Percentiles rank a stretch among this genome's conserved stretches.
Evolutionary conservation across 768 basidiomycete genomes (phyloP).

Genomic region (Rhodotorula diobovata): DNA sequence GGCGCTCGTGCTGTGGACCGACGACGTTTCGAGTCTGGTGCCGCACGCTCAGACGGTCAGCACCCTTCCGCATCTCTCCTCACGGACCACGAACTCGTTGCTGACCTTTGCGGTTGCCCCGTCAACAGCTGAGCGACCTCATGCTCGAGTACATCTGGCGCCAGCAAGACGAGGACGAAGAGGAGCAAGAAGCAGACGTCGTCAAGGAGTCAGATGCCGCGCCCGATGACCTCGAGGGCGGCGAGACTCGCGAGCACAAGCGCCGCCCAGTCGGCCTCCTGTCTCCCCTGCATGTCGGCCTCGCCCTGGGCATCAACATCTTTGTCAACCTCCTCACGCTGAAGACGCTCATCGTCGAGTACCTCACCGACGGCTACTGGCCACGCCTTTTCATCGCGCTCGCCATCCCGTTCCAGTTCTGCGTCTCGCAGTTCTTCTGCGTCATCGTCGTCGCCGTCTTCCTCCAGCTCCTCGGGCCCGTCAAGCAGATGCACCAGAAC

Average conservation of each 20-base stretch:
- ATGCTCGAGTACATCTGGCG: constrained; percentile 33
- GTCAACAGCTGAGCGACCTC: constrained; percentile 3
- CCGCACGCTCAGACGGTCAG: constrained; percentile 18
- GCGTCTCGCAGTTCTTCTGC: constrained; percentile 29
- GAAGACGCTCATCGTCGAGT: constrained; percentile 11
- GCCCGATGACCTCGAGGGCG: not conserved
- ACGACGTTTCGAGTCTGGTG: constrained; percentile 13
- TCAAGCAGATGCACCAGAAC: constrained; percentile 24
- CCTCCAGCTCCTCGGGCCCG: constrained; percentile 22
- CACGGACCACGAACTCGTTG: rapidly evolving
- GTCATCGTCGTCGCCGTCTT: constrained; percentile 23
- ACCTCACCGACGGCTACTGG: constrained; percentile 18
- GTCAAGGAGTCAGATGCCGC: not conserved
- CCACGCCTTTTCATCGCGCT: constrained; percentile 24
- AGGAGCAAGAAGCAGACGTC: constrained; percentile 10
- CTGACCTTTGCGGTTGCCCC: not conserved
- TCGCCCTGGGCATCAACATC: constrained; percentile 29
- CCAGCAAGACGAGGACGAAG: constrained; percentile 12
- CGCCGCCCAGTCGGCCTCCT: constrained; percentile 12
- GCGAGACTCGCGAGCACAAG: not conserved
- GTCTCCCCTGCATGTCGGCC: constrained; percentile 24
- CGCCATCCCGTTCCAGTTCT: constrained; percentile 29
- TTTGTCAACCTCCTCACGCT: constrained; percentile 16
- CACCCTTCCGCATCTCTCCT: too few relatives aligned
- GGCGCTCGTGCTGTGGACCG: constrained; percentile 25